phyloP scores from a whole-genome alignment of 2,329 filamentous ascomycete genomes.

The Fusarium setosum region DNA sequence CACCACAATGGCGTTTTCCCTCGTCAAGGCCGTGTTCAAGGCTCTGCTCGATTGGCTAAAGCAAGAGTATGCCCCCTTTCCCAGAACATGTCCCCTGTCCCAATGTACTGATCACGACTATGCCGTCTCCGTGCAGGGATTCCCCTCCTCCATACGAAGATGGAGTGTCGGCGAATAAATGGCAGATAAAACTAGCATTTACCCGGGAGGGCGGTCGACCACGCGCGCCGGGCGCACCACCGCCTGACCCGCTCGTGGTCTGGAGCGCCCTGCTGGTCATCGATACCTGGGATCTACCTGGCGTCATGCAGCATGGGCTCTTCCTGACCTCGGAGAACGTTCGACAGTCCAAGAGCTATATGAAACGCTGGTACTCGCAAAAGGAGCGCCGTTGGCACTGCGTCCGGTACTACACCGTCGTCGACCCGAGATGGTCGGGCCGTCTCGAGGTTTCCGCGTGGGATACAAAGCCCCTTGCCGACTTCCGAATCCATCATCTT shows the following conservation, averaged over 20 bases:
- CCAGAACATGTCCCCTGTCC: too few relatives aligned
- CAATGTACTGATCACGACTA: too few relatives aligned
- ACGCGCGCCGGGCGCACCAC: too few relatives aligned
- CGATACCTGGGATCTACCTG: background rate
- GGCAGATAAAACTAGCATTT: too few relatives aligned
- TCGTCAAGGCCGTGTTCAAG: too few relatives aligned
- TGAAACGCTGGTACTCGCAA: background rate
- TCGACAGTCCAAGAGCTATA: background rate
- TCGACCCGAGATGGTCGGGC: background rate
- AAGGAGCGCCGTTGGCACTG: background rate
- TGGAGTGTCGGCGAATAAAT: too few relatives aligned
- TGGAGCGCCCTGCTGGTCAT: background rate
- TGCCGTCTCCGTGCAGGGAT: too few relatives aligned
- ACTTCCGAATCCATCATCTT: background rate
- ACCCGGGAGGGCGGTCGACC: too few relatives aligned
- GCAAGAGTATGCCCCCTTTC: too few relatives aligned
- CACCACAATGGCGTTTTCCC: too few relatives aligned
- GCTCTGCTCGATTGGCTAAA: too few relatives aligned
- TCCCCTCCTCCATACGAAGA: too few relatives aligned
- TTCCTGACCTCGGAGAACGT: background rate
- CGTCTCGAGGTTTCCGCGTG: background rate
- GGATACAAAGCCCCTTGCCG: background rate
- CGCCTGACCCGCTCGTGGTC: background rate
- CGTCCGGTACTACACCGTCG: background rate
- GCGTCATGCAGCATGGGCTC: background rate